Conservation (phyloP, 495 filamentous ascomycete species). For the Xylaria nigripes region DNA sequence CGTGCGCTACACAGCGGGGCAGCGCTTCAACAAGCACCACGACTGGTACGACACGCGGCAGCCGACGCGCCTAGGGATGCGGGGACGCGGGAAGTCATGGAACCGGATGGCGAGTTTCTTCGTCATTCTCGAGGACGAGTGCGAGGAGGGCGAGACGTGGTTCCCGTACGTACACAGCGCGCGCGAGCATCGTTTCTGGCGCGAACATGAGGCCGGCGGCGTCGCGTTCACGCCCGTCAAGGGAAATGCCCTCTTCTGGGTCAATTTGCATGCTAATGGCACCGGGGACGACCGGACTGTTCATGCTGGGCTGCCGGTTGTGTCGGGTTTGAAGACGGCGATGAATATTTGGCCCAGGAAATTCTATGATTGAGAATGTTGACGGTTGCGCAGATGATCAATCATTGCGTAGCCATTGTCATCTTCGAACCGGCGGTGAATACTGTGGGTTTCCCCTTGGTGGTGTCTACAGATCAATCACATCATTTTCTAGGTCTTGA, state of each 20-base stretch:
- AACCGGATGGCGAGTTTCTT: constrained; percentile 44
- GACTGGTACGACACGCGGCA: constrained; percentile 40
- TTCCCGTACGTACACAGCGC: constrained; percentile 30
- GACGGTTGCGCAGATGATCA: background rate
- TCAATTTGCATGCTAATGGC: constrained; percentile 41
- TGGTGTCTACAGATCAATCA: no score
- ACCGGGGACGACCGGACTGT: constrained; percentile 39
- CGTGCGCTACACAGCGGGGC: constrained; percentile 38
- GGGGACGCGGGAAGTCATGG: constrained; percentile 23
- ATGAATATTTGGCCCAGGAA: constrained; percentile 51
- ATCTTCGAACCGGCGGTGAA: no score
- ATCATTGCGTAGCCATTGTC: background rate
- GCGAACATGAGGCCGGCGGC: constrained; percentile 40
- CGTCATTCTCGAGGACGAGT: constrained; percentile 35
- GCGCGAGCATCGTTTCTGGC: constrained; percentile 25
- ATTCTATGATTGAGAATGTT: constrained; percentile 15
- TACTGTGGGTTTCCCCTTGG: no score
- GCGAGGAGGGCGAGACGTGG: constrained; percentile 40
- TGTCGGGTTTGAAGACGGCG: constrained; percentile 41
- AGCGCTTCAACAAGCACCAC: constrained; percentile 40
- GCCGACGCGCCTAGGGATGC: constrained; percentile 20
- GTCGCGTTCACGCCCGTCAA: constrained; percentile 44
- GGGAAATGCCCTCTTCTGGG: constrained; percentile 48
- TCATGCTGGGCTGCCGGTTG: constrained; percentile 44
- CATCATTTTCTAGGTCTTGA: no score